These are phyloP conservation scores for Forsythia suspensa DNA, from an alignment of 257 asterid genomes.

Conservation along the genomic window DNA sequence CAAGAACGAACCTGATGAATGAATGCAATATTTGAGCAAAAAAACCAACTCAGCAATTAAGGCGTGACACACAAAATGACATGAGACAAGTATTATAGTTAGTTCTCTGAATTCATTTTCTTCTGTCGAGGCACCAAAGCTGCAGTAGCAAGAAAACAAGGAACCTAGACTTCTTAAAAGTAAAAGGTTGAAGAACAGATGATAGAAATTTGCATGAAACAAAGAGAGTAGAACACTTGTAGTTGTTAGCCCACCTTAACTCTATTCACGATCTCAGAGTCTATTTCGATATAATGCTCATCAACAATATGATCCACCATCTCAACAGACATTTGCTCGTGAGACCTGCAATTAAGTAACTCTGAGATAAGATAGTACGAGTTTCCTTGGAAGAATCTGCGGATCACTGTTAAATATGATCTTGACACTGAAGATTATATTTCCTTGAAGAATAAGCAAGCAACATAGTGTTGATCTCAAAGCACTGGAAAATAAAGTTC, in stretches of 20 bases:
- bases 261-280: constrained; percentile 46
- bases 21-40: too few species aligned
- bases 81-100: too few species aligned
- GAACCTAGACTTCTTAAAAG: too few species aligned
- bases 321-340: constrained; percentile 80
- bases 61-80: too few species aligned
- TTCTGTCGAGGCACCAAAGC: too few species aligned
- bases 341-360: constrained; percentile 58
- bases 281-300: constrained; percentile 76
- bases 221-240: constrained; percentile 16
- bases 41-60: too few species aligned
- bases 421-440: background rate
- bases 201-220: constrained; percentile 11
- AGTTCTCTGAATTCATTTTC: too few species aligned
- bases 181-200: background rate
- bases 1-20: too few species aligned
- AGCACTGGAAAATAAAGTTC: background rate
- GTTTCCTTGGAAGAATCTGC: background rate
- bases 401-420: constrained; percentile 16
- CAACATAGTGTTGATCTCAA: background rate
- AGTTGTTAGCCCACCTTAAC: constrained; percentile 61
- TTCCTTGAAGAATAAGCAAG: constrained; percentile 1
- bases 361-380: background rate
- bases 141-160: too few species aligned
- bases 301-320: constrained; percentile 85